Evolutionary conservation across 2,329 filamentous ascomycete genomes (phyloP).

Genomic region (Sporothrix humicola): DNA sequence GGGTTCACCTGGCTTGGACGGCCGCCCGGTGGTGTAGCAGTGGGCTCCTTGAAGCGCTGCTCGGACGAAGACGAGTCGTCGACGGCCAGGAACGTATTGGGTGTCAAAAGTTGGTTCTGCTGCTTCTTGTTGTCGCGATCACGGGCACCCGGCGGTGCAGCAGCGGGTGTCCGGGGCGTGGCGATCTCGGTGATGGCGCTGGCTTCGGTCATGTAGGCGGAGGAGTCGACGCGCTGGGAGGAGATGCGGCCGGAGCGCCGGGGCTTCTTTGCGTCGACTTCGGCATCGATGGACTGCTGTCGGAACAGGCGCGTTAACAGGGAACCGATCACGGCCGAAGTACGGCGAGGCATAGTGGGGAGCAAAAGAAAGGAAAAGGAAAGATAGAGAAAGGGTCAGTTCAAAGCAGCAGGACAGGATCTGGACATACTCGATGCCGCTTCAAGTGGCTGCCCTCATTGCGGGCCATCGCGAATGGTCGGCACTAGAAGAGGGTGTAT

Average conservation of each 20-base stretch:
- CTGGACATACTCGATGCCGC: constrained; percentile 42
- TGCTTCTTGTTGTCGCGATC: neutral
- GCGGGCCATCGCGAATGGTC: constrained; percentile 35
- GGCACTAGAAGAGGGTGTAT: neutral
- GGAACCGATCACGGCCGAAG: neutral
- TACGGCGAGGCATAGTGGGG: neutral
- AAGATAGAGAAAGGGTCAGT: neutral
- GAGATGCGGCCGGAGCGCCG: constrained; percentile 77
- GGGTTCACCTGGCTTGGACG: constrained; percentile 61
- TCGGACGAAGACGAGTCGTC: constrained; percentile 57
- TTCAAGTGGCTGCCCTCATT: constrained; percentile 43
- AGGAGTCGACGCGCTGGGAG: constrained; percentile 55
- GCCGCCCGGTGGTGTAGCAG: constrained; percentile 70
- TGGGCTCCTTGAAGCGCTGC: constrained; percentile 67
- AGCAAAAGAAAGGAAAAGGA: neutral
- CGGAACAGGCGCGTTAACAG: constrained; percentile 37
- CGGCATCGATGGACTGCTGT: constrained; percentile 68
- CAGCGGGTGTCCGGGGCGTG: constrained; percentile 1
- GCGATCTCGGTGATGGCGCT: constrained; percentile 30
- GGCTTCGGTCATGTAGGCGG: constrained; percentile 25
- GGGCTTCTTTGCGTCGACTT: constrained; percentile 78
- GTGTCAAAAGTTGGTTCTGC: constrained; percentile 72
- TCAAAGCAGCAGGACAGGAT: too few species aligned
- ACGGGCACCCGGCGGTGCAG: constrained; percentile 20
- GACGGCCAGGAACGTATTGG: constrained; percentile 67